These are phyloP conservation scores for Taiozyma sp. DNA, from an alignment of 1,139 yeast genomes.

Conservation along the genomic window DNA sequence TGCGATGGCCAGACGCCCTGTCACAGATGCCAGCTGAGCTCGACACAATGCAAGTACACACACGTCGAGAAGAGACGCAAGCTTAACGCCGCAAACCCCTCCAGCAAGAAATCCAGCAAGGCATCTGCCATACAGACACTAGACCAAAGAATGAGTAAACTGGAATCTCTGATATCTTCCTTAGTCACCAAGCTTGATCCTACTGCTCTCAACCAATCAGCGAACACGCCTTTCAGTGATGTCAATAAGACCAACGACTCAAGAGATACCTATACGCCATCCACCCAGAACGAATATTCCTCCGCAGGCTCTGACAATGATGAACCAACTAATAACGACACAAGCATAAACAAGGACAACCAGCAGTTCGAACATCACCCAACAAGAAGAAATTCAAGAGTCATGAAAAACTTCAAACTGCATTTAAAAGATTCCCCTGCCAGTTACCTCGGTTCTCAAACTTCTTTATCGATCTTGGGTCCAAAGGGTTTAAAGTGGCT, in stretches of 20 bases:
- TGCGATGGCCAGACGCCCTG: conserved; percentile 22
- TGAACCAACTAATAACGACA: not conserved
- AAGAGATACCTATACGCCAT: not conserved
- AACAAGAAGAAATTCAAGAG: not conserved
- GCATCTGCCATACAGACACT: conserved; percentile 4
- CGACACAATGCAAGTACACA: conserved; percentile 8
- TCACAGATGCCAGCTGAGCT: conserved; percentile 10
- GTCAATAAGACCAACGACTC: not conserved
- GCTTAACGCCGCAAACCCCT: not conserved
- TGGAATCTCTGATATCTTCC: conserved; percentile 15
- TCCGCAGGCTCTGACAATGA: not conserved
- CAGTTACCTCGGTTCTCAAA: conserved; percentile 21
- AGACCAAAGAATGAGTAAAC: conserved; percentile 17
- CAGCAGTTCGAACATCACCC: not conserved
- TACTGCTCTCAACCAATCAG: not conserved
- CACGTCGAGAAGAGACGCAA: conserved; percentile 9
- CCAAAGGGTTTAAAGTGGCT: conserved; percentile 38
- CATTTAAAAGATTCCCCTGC: not conserved
- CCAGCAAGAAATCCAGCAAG: not conserved
- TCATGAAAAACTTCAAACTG: not conserved
- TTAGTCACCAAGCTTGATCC: conserved; percentile 17
- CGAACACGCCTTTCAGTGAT: not conserved
- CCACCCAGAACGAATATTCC: not conserved
- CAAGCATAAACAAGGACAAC: not conserved
- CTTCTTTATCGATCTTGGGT: conserved; percentile 36